Percentiles rank a stretch among this genome's conserved stretches.
Evolutionary conservation across 2,329 filamentous ascomycete species (phyloP).

Genomic region (Ustulina deusta): DNA sequence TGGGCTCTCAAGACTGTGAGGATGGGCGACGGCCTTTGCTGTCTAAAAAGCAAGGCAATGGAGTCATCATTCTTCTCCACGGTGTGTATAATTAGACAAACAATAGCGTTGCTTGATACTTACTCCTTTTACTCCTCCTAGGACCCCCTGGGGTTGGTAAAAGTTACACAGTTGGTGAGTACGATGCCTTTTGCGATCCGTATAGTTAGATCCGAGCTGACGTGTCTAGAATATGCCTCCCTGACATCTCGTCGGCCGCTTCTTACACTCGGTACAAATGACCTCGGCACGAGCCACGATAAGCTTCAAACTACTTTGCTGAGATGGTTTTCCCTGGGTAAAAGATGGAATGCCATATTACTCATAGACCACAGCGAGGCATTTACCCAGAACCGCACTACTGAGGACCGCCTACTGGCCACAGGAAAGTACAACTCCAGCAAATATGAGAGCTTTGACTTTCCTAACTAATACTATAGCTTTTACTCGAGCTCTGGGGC

Average conservation of each 20-base stretch:
- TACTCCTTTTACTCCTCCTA: constrained; percentile 1
- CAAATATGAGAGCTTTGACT: too few species aligned
- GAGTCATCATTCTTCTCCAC: constrained; percentile 5
- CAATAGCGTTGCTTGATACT: background rate
- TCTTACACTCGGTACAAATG: background rate
- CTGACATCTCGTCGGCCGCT: constrained; percentile 4
- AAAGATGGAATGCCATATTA: constrained; percentile 10
- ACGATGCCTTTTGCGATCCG: background rate
- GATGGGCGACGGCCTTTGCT: background rate
- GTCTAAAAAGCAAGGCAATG: background rate
- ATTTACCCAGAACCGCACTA: too few species aligned
- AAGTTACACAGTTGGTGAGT: constrained; percentile 18
- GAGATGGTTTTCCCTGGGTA: background rate
- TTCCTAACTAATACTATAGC: too few species aligned
- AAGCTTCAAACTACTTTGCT: background rate
- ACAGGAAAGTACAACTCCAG: too few species aligned
- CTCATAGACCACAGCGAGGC: too few species aligned
- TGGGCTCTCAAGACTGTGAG: background rate
- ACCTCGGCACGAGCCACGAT: too few species aligned
- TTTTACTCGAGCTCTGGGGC: too few species aligned
- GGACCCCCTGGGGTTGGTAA: constrained; percentile 16
- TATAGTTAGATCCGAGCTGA: background rate
- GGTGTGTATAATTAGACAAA: background rate
- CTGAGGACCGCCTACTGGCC: too few species aligned
- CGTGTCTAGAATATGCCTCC: constrained; percentile 7